Base-by-base conservation (phyloP, 208 protist genomes). In the Trichomonas tenax region DNA sequence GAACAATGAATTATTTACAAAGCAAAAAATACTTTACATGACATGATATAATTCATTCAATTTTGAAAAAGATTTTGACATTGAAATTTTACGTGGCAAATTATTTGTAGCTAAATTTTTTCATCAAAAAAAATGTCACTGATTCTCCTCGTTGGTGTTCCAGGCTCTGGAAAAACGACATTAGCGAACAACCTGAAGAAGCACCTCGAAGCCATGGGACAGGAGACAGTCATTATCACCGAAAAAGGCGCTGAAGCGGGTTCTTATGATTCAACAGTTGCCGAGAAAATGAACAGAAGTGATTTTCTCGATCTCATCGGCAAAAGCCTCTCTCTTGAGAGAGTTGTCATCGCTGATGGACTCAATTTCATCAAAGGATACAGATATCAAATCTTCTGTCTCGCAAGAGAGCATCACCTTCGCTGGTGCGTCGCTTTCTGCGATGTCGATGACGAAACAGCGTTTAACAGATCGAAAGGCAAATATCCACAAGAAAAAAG, bases 351-450 rank as follows among this genome's bases (percentile, higher is more conserved):
- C 44, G 40, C 44, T 58, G 86, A 93, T 40, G 86, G 86, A 34
- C 45, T 93, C 40, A 93, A 93, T 40, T 93, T 93, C 31, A 93
- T 93, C 44, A 93, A 93, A 93, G 86, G 86, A 3, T 93, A 49
- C 44, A 41, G 86, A 51, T 93, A 93, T 93, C 40, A 93, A 58
- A 48, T 93, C 11, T 93, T 40, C 17, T 48, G 44, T 38, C 14
- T 93, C 2, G 86, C 86, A 51, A 0, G 86, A 14, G 86, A 93
- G 51, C 9, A 51, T 26, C 15, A 51, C 38, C 86, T 93, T 51
- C 0, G 44, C 2, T 93, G 41, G 11, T 93, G 86, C 31, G 41
- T 41, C 40, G 40, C 44, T 1, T 93, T 93, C 36, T 93, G 40
- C 38, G 86, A 93, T 93, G 44, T 40, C 10, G 44, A 48, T 38